Evolutionary conservation across 164 flowering plant genomes (phyloP), one percentile per base, ranked within the genome.

Genomic region (Dillenia suffruticosa): DNA sequence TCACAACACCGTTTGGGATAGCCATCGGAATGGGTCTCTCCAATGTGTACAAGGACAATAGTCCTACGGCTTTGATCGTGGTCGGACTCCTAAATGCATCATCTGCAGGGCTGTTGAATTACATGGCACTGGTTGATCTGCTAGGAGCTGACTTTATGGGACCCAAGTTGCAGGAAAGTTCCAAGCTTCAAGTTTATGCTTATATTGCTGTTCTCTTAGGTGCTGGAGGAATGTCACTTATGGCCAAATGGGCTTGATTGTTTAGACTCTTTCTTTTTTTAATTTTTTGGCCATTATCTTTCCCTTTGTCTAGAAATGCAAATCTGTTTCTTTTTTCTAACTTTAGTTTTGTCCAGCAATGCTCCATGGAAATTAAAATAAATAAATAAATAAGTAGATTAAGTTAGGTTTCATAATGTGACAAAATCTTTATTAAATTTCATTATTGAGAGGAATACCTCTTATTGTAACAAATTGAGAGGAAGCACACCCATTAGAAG

Each of bases 101-200:
- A 12, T 70, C 73, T 4, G 69, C 73, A 1, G 73, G 73, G 53
- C 69, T 70, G 5, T 46, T 65, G 65, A 70, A 44, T 22, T 70
- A 70, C 61, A 70, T 65, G 73, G 73, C 73, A 0, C 55, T 70
- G 61, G 73, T 70, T 6, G 73, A 70, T 51, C 62, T 70, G 0
- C 40, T 70, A 15, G 64, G 63, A 5, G 44, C 68, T 22, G 72
- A 64, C 47, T 63, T 63, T 11, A 58, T 69, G 72, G 68, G 68
- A 8, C 56, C 63, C 1, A 68, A 63, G 62, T 22, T 68, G 48
- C 72, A 68, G 43, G 44, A 48, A 0, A 63, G 56, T 52, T 9
- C 58, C 11, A 68, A 58, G 63, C 72, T 68, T 45, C 67, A 63
- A 26, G 1, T 57, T 3, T 12, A 16, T 40, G 56, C 69, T 12